Percentiles rank a stretch among this genome's conserved stretches.
phyloP scores from a whole-genome alignment of 257 asterid genomes.

The Osmanthus fragrans region DNA sequence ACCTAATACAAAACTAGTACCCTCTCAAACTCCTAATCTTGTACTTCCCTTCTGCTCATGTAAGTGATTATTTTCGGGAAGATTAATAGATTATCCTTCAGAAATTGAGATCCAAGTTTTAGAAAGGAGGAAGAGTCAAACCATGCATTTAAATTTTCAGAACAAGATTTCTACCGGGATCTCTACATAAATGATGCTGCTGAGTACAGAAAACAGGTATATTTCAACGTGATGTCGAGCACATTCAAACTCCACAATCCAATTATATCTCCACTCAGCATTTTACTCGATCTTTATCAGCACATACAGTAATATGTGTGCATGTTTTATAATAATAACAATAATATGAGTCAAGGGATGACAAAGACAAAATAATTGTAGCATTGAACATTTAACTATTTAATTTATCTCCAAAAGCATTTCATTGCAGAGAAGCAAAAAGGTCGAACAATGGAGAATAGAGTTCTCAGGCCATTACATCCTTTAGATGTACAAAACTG shows the following conservation, averaged over 20 bases:
- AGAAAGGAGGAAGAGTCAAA: too few relatives aligned
- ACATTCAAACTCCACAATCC: background rate
- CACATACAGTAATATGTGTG: background rate
- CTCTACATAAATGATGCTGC: too few relatives aligned
- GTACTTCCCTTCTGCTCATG: too few relatives aligned
- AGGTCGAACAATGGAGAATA: background rate
- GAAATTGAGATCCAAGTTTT: too few relatives aligned
- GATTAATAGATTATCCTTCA: too few relatives aligned
- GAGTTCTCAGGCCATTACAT: constrained; percentile 1
- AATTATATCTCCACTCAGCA: background rate
- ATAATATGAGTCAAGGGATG: background rate
- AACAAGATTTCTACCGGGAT: too few relatives aligned
- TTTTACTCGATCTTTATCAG: background rate
- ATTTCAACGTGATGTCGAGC: background rate
- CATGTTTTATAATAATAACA: too few relatives aligned
- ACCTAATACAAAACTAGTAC: too few relatives aligned
- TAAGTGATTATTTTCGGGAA: too few relatives aligned
- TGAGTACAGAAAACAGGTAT: background rate
- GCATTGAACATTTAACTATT: background rate
- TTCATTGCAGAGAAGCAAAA: background rate
- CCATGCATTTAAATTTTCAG: too few relatives aligned
- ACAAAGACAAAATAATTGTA: background rate
- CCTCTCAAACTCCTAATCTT: too few relatives aligned
- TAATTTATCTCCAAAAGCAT: background rate
- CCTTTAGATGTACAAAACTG: constrained; percentile 20